A percentile compares a stretch with the other conserved stretches of the same genome.
These are phyloP conservation scores for Brasenia schreberi DNA, from an alignment of 164 flowering plant species.

Conservation along the genomic window DNA sequence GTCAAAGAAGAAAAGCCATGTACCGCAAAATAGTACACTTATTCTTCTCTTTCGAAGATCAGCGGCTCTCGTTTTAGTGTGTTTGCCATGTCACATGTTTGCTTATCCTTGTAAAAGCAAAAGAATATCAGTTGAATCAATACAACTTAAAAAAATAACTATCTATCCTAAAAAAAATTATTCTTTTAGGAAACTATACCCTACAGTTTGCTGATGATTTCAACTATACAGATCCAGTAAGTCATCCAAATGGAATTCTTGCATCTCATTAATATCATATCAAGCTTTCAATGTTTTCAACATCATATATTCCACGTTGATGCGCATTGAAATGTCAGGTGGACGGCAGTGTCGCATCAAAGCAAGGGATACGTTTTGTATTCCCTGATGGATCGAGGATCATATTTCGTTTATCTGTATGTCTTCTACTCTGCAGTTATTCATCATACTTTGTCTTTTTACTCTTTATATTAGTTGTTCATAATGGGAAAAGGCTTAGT, in stretches of 20 bases:
- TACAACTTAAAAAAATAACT: no score
- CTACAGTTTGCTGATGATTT: constrained; percentile 96
- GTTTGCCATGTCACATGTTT: no score
- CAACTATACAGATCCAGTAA: constrained; percentile 87
- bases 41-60: no score
- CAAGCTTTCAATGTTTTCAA: neutral
- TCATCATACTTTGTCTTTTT: neutral
- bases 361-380: constrained; percentile 93
- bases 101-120: no score
- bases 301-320: neutral
- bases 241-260: constrained; percentile 11
- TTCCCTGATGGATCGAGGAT: constrained; percentile 95
- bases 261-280: neutral
- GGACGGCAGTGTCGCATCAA: constrained; percentile 84
- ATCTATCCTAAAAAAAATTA: no score
- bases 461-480: neutral
- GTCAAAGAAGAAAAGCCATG: no score
- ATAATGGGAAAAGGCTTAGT: no score
- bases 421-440: constrained; percentile 5
- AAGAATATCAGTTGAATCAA: no score
- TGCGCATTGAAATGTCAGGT: constrained; percentile 27
- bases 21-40: no score
- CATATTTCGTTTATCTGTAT: constrained; percentile 86
- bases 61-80: no score
- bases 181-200: constrained; percentile 46